phyloP scores from a whole-genome alignment of 805 yeast species.

The Candida dendrica region DNA sequence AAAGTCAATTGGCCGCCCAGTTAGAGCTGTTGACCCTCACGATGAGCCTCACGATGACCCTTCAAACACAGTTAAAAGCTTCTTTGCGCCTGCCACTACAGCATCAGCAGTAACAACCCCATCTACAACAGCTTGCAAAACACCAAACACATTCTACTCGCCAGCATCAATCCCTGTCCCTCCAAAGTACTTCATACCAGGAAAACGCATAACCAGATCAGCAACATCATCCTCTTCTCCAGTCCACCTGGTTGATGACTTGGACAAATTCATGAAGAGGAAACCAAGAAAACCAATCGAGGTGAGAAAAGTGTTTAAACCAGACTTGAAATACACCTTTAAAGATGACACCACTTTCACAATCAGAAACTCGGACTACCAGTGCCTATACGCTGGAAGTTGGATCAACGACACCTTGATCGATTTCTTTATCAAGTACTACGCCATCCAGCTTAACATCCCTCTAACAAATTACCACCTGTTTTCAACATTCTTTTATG shows the following conservation, averaged over 20 bases:
- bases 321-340: slow-evolving; percentile 43
- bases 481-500: slow-evolving; percentile 79
- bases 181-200: background rate
- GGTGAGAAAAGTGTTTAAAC: slow-evolving; percentile 23
- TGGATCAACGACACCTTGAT: slow-evolving; percentile 89
- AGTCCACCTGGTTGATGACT: background rate
- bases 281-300: background rate
- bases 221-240: background rate
- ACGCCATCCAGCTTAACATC: slow-evolving; percentile 31
- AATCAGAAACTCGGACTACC: slow-evolving; percentile 65
- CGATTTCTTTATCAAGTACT: slow-evolving; percentile 71
- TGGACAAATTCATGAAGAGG: slow-evolving; percentile 2
- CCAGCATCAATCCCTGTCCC: background rate
- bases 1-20: background rate
- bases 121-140: background rate
- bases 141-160: background rate
- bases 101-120: background rate
- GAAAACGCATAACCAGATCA: background rate
- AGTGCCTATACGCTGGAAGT: slow-evolving; percentile 68
- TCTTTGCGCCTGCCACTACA: too few species aligned
- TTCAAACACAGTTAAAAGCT: too few species aligned
- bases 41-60: too few species aligned
- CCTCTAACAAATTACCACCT: slow-evolving; percentile 38
- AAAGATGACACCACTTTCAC: slow-evolving; percentile 46
- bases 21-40: background rate